Evolutionary conservation across 176 grass and related monocot genomes (phyloP), one percentile per base, ranked within the genome.

Genomic region (Musa itinerans): DNA sequence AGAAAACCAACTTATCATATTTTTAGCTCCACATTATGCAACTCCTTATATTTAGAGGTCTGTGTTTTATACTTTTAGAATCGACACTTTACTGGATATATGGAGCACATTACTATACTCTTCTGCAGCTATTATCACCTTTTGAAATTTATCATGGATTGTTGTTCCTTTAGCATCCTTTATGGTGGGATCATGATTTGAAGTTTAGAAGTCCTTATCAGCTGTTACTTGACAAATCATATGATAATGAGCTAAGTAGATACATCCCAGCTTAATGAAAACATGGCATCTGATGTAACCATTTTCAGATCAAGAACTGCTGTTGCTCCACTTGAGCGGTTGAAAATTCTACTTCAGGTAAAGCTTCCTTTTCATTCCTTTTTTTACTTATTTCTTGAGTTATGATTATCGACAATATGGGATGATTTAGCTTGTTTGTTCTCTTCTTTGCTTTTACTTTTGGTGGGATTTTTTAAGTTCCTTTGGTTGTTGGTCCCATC

Each of bases 301-400:
- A 64, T 81, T 10, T 62, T 78, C 91, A 99, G 96, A 76, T 99
- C 96, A 63, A 87, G 96, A 9, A 99, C 96, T 84, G 96, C 96
- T 87, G 96, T 99, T 89, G 96, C 96, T 80, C 96, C 96, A 1
- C 88, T 99, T 25, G 96, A 99, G 78, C 86, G 91, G 62, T 74
- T 99, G 76, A 99, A 99, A 79, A 99, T 99, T 61, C 73, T 99
- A 79, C 86, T 99, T 72, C 96, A 99, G 96, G 96, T 99, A 68
- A 77, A 50, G 7, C 51, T 62, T 68, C 65, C 9, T 43, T 65
- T 63, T 63, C 65, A 62, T 74, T 61, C 27, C 27, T n/a, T 53
- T 19, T 77, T 25, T 8, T 27, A n/a, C 24, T 25, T 65, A 25
- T 16, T 54, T 11, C 2, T 74, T 3, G 19, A 53, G 20, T 52